Evolutionary conservation across 495 filamentous ascomycete genomes (phyloP).

Genomic region (Cetradonia linearis): DNA sequence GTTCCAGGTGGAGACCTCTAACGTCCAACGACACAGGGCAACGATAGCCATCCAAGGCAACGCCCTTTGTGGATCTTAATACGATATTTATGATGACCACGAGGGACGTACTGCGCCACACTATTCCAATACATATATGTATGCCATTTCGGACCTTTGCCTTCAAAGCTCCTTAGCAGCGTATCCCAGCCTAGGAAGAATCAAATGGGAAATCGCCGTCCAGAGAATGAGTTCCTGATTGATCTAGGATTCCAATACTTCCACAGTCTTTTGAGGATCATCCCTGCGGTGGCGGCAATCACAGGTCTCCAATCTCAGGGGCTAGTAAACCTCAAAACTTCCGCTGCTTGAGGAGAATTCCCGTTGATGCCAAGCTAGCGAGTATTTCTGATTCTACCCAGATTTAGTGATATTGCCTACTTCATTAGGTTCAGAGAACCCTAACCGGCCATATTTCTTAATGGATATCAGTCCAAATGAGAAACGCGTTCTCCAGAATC

Average conservation of each 20-base stretch:
- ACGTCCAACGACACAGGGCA: background rate
- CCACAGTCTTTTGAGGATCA: too few species aligned
- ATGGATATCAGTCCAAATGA: background rate
- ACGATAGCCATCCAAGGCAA: background rate
- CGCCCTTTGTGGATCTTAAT: background rate
- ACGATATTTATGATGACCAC: background rate
- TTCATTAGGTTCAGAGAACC: background rate
- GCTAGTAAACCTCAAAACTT: too few species aligned
- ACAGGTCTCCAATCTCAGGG: too few species aligned
- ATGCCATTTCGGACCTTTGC: background rate
- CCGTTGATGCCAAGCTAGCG: background rate
- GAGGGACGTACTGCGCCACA: background rate
- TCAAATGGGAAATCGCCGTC: background rate
- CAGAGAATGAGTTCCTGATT: background rate
- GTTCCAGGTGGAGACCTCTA: background rate
- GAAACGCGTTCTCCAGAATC: background rate
- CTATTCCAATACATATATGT: background rate
- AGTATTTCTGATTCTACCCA: background rate
- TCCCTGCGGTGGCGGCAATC: too few species aligned
- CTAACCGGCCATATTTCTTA: background rate
- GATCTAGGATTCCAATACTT: background rate
- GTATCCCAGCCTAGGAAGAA: background rate
- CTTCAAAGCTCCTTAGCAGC: background rate
- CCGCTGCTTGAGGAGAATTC: too few species aligned
- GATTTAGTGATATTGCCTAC: background rate